Percentiles rank a stretch among this genome's conserved stretches.
phyloP scores from a whole-genome alignment of 306 rosid species.

The barrel medic (Medicago truncatula) region MtrunA17r5.0-ANR NC_053048.1:1385001-1385500 shows the following conservation, averaged over 20 bases:
- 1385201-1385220: not conserved
- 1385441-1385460: no score
- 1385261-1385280: not conserved
- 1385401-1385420: no score
- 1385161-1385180: slow-evolving; percentile 12
- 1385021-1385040: slow-evolving; percentile 40
- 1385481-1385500: no score
- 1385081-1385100: slow-evolving; percentile 57
- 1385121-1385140: slow-evolving; percentile 55
- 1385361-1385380: no score
- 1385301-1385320: not conserved
- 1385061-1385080: slow-evolving; percentile 55
- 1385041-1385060: slow-evolving; percentile 46
- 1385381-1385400: no score
- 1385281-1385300: slow-evolving; percentile 24
- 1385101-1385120: not conserved
- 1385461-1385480: no score
- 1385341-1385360: not conserved
- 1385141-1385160: slow-evolving; percentile 34
- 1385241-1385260: not conserved
- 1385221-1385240: no score
- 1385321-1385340: not conserved
- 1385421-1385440: no score
- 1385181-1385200: not conserved
- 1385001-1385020: slow-evolving; percentile 91